Evolutionary conservation across 352 stramenopile genomes (phyloP), one percentile per base, ranked within the genome.

Genomic region (Proteromonas lacertae): DNA sequence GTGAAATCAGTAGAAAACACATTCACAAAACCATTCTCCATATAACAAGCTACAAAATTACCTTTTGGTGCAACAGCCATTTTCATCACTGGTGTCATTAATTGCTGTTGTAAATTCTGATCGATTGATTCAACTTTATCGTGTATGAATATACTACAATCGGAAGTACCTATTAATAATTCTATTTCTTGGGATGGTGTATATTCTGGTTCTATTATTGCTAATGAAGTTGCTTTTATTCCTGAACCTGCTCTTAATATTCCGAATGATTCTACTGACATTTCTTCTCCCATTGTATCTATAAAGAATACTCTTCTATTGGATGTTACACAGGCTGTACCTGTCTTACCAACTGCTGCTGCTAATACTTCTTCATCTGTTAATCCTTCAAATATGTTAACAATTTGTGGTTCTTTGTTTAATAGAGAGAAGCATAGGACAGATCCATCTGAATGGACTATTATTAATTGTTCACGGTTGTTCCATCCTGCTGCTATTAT

Each of bases 1-100:
- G 16, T 29, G 16, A 42, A 42, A 12, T 5, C n/a, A 4, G n/a
- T n/a, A 9, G 69, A 71, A 20, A 79, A 50, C 12, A 79, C 66
- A 2, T 62, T 76, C 24, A 79, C 50, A 32, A 69, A 60, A 14
- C 66, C 66, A 35, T 79, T 64, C 37, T 72, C 57, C n/a, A 54
- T 59, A 42, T 70, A 79, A 21, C 70, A 48, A 12, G 66, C 66
- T 53, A 79, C 65, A 43, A 75, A 74, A 37, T 66, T 53, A 26
- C 64, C 63, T 36, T 77, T 74, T 2, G 64, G 64, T 4, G 62
- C 63, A 29, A 79, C 58, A 0, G 66, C 51, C n/a, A 77, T 64
- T 8, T 54, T 54, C 9, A 55, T 71, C 36, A 77, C 69, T n/a
- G 61, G 62, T 28, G 66, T 62, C 7, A 56, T 54, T 34, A 79